Evolutionary conservation across 257 asterid species (phyloP).

Genomic region (Agastache rugosa): DNA sequence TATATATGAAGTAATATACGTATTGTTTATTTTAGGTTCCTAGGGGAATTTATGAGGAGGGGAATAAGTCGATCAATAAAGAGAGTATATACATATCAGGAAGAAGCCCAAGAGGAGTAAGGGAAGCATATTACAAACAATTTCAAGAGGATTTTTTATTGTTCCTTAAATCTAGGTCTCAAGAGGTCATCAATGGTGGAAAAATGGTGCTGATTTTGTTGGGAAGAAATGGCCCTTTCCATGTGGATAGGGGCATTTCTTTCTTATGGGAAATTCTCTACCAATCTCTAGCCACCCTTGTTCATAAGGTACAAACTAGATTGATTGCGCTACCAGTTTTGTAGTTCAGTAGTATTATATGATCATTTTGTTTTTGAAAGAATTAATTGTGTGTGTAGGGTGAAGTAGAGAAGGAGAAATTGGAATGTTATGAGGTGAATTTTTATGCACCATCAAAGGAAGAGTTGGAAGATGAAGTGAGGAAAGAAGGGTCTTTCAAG

Average conservation of each 20-base stretch:
- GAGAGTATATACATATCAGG: conserved; percentile 72
- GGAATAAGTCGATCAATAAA: conserved; percentile 60
- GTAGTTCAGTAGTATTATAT: not conserved
- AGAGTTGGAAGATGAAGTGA: conserved; percentile 67
- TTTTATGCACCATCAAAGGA: conserved; percentile 80
- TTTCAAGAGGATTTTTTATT: conserved; percentile 67
- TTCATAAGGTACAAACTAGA: conserved; percentile 45
- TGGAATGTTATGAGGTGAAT: conserved; percentile 74
- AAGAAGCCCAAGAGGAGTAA: conserved; percentile 62
- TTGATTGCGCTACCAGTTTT: not conserved
- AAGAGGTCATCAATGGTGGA: conserved; percentile 74
- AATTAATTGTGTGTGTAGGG: conserved; percentile 48
- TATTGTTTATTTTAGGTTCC: conserved; percentile 33
- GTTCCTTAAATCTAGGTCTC: conserved; percentile 68
- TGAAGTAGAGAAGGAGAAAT: conserved; percentile 56
- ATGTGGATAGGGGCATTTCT: conserved; percentile 67
- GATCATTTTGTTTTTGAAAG: not conserved
- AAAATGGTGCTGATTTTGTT: conserved; percentile 71
- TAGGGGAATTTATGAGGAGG: conserved; percentile 54
- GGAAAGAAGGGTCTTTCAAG: conserved; percentile 62
- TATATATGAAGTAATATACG: too few species aligned
- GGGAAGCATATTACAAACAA: conserved; percentile 59
- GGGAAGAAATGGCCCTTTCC: conserved; percentile 63
- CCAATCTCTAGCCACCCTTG: conserved; percentile 61
- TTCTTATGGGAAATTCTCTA: conserved; percentile 75